These are phyloP conservation scores for Mrakia hoshinonis DNA, from an alignment of 768 basidiomycete genomes.

Conservation along the genomic window DNA sequence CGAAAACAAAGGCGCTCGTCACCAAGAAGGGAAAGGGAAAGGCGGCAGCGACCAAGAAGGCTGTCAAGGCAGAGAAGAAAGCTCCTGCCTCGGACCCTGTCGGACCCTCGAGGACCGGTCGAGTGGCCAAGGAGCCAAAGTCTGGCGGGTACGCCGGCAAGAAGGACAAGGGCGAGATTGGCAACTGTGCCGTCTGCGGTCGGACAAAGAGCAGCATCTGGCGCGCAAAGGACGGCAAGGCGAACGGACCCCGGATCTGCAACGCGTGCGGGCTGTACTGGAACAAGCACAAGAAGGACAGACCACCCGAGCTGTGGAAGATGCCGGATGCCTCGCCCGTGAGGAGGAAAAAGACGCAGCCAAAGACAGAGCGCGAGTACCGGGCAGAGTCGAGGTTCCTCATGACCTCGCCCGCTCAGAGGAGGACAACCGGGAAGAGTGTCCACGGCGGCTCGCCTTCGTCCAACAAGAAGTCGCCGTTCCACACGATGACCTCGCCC, in stretches of 20 bases:
- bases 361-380: background rate
- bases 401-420: conserved; percentile 2
- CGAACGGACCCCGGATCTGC: no score
- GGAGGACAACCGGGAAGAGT: background rate
- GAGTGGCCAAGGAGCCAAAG: no score
- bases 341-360: background rate
- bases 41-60: background rate
- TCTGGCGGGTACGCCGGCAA: no score
- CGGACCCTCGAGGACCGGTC: no score
- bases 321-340: conserved; percentile 12
- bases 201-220: no score
- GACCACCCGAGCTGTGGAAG: conserved; percentile 22
- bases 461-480: background rate
- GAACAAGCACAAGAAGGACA: conserved; percentile 19
- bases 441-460: background rate
- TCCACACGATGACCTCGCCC: conserved; percentile 21
- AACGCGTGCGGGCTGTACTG: conserved; percentile 23
- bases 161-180: no score
- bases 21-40: conserved; percentile 6
- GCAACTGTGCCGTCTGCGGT: no score
- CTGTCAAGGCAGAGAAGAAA: conserved; percentile 1
- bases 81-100: no score
- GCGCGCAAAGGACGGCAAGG: no score
- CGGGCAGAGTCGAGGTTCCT: background rate
- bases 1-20: background rate